phyloP scores from a whole-genome alignment of 345 rosid species.

The Gossypium mustelinum region DNA sequence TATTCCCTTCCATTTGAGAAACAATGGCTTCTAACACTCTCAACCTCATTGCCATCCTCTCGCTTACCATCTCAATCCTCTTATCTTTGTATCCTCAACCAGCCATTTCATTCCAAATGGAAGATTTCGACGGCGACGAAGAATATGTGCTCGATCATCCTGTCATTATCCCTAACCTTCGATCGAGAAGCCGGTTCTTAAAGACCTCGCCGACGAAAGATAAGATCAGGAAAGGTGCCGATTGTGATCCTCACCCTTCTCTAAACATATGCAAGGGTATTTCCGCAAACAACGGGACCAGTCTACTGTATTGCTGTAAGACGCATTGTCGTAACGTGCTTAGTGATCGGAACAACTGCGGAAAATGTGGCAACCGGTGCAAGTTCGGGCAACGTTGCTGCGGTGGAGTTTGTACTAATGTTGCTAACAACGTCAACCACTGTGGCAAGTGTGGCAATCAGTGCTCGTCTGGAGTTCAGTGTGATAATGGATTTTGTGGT shows the following conservation, averaged over 20 bases:
- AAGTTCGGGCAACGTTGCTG: conserved; percentile 22
- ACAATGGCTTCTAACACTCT: conserved; percentile 17
- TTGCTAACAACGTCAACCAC: too few relatives aligned
- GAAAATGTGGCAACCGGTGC: conserved; percentile 52
- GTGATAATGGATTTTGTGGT: too few relatives aligned
- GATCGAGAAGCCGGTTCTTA: conserved; percentile 36
- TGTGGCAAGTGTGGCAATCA: too few relatives aligned
- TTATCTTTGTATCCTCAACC: conserved; percentile 6
- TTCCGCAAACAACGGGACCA: conserved; percentile 52
- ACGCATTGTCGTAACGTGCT: conserved; percentile 52
- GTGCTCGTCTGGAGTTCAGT: too few relatives aligned
- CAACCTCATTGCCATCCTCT: conserved; percentile 4
- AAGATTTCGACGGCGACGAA: conserved; percentile 13
- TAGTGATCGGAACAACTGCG: conserved; percentile 59
- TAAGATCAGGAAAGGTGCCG: conserved; percentile 34
- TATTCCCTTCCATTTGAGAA: background rate
- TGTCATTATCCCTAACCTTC: background rate
- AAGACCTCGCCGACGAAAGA: conserved; percentile 18
- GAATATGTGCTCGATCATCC: conserved; percentile 42
- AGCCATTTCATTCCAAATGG: background rate
- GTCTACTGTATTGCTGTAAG: conserved; percentile 67
- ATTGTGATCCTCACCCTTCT: conserved; percentile 23
- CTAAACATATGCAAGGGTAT: conserved; percentile 53
- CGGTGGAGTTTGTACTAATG: too few relatives aligned
- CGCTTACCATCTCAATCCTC: conserved; percentile 1